Conservation (phyloP, 2,329 filamentous ascomycete species). For the Bipolaris sorokiniana region DNA sequence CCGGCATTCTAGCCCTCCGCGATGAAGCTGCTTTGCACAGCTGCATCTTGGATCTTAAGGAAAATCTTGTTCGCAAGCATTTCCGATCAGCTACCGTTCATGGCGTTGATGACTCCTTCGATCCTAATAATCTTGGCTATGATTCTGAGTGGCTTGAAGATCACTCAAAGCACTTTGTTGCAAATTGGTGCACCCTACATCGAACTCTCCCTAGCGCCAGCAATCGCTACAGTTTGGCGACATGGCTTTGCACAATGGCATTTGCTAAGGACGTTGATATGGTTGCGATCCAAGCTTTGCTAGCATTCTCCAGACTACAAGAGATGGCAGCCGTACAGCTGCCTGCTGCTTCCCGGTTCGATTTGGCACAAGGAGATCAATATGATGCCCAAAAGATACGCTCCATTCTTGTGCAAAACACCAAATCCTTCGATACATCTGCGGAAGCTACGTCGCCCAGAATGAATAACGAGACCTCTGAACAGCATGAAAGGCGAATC, state of each 20-base stretch:
- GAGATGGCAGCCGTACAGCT: slow-evolving; percentile 11
- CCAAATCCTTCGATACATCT: slow-evolving; percentile 14
- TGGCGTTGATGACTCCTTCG: slow-evolving; percentile 1
- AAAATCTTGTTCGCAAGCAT: slow-evolving; percentile 10
- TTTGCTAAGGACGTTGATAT: slow-evolving; percentile 32
- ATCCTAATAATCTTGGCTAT: slow-evolving; percentile 19
- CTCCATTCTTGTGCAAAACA: neutral
- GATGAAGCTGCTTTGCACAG: slow-evolving; percentile 18
- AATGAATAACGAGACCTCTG: slow-evolving; percentile 15
- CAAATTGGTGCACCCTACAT: slow-evolving; percentile 35
- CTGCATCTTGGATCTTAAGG: slow-evolving; percentile 9
- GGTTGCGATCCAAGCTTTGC: slow-evolving; percentile 30
- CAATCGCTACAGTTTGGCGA: slow-evolving; percentile 27
- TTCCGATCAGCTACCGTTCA: slow-evolving; percentile 10
- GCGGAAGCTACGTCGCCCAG: slow-evolving; percentile 24
- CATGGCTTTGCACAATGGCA: slow-evolving; percentile 37
- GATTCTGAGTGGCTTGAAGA: slow-evolving; percentile 31
- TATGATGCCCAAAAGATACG: neutral
- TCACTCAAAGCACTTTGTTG: slow-evolving; percentile 9
- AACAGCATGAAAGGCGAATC: slow-evolving; percentile 18
- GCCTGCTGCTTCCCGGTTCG: slow-evolving; percentile 10
- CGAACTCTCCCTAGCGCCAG: slow-evolving; percentile 1
- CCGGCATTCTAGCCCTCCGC: slow-evolving; percentile 27
- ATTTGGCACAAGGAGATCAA: slow-evolving; percentile 20
- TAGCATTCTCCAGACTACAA: slow-evolving; percentile 25